These are phyloP conservation scores for Epichloe elymi DNA, from an alignment of 2,329 filamentous ascomycete genomes.

Conservation along the genomic window DNA sequence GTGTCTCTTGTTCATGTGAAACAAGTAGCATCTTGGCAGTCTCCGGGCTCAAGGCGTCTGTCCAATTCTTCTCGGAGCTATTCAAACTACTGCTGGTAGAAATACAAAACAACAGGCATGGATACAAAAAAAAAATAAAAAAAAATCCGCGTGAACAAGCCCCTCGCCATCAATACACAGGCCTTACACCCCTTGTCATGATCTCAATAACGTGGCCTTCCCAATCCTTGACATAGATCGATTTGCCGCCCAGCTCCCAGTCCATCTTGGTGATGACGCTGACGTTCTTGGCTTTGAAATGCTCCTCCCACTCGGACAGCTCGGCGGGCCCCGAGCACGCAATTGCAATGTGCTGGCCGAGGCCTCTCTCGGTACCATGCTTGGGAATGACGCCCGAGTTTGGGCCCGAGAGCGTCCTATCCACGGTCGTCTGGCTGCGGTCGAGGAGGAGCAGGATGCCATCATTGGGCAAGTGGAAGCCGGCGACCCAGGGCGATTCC, in stretches of 20 bases:
- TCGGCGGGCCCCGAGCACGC: background rate
- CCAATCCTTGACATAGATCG: conserved; percentile 3
- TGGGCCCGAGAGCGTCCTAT: background rate
- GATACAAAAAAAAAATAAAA: no score
- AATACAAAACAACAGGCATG: background rate
- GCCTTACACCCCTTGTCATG: conserved; percentile 2
- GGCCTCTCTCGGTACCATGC: conserved; percentile 1
- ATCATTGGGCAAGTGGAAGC: background rate
- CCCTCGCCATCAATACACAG: background rate
- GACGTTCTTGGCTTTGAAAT: background rate
- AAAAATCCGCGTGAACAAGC: no score
- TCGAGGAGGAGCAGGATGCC: conserved; percentile 1
- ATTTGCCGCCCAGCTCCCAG: conserved; percentile 1
- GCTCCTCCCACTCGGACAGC: conserved; percentile 1
- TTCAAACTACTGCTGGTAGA: background rate
- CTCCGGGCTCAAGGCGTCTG: no score
- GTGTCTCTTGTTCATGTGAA: no score
- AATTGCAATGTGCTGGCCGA: conserved; percentile 4
- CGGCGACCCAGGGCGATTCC: background rate
- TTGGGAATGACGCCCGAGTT: conserved; percentile 1
- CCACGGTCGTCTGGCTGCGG: background rate
- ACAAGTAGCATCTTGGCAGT: no score
- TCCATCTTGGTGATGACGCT: background rate
- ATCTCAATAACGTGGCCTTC: conserved; percentile 4
- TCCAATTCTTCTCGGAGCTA: no score